Evolutionary conservation across 345 rosid species (phyloP).

Genomic region (Eucalyptus pauciflora): DNA sequence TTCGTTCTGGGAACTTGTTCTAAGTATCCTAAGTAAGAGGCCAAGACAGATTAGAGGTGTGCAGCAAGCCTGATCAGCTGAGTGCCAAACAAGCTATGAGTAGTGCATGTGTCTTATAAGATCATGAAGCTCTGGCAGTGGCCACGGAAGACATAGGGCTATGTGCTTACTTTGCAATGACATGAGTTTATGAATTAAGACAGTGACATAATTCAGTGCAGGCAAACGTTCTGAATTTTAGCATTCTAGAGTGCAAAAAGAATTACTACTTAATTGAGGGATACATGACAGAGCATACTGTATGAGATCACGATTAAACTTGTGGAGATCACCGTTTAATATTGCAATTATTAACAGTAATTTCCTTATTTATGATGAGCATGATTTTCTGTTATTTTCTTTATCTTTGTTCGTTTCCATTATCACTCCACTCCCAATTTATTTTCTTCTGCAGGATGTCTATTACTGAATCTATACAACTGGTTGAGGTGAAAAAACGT

Average conservation of each 20-base stretch:
- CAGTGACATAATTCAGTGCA: not conserved
- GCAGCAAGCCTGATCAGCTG: not conserved
- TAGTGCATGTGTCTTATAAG: not conserved
- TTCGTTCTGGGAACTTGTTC: not conserved
- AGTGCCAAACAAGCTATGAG: not conserved
- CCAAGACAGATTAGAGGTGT: not conserved
- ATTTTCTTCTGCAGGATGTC: not conserved
- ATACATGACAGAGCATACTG: not conserved
- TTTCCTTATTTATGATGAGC: not conserved
- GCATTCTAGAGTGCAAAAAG: not conserved
- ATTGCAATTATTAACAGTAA: not conserved
- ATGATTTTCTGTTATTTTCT: not conserved
- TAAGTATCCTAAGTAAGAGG: not conserved
- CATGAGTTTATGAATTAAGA: not conserved
- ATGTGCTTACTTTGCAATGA: not conserved
- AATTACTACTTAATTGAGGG: not conserved
- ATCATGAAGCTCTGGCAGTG: not conserved
- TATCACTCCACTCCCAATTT: not conserved
- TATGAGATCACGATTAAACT: not conserved
- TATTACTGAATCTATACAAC: not conserved
- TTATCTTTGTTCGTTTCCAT: not conserved
- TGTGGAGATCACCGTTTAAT: not conserved
- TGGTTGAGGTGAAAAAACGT: not conserved
- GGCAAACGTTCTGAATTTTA: not conserved
- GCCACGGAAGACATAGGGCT: not conserved